Evolutionary conservation across 2,329 filamentous ascomycete species (phyloP).

Genomic region (Aspergillus sp.): DNA sequence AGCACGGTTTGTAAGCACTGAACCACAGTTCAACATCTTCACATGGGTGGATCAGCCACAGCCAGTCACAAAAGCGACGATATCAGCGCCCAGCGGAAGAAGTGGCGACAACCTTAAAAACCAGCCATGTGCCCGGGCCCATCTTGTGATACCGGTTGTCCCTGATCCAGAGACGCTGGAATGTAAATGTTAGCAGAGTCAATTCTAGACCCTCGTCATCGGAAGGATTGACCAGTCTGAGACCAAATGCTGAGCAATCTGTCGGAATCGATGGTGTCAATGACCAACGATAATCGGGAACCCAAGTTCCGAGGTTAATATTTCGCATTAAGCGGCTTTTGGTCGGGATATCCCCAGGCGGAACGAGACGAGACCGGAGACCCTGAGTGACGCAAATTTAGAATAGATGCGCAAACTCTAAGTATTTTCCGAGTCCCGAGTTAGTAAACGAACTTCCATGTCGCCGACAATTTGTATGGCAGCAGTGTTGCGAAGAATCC

Average conservation of each 20-base stretch:
- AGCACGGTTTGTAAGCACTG: not conserved
- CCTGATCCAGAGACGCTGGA: not conserved
- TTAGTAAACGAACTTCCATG: not conserved
- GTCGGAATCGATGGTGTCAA: not conserved
- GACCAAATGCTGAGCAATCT: not conserved
- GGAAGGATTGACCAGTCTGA: not conserved
- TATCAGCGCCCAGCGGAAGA: conserved; percentile 3
- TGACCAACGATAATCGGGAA: conserved; percentile 13
- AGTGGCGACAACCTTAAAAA: conserved; percentile 7
- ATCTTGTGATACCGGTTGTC: not conserved
- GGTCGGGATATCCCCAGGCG: conserved; percentile 12
- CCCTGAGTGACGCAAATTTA: not conserved
- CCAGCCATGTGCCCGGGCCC: not conserved
- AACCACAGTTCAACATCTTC: not conserved
- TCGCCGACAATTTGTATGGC: not conserved
- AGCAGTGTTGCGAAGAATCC: not conserved
- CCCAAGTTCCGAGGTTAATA: conserved; percentile 23
- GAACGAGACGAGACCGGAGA: not conserved
- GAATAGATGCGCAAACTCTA: not conserved
- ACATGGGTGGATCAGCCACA: conserved; percentile 5
- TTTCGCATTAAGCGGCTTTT: conserved; percentile 18
- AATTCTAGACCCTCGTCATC: not conserved
- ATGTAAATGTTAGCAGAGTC: not conserved
- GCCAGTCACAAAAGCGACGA: conserved; percentile 1
- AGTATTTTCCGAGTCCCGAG: not conserved